Conservation (phyloP, 495 filamentous ascomycete genomes). For the Cairneyella variabilis region DNA sequence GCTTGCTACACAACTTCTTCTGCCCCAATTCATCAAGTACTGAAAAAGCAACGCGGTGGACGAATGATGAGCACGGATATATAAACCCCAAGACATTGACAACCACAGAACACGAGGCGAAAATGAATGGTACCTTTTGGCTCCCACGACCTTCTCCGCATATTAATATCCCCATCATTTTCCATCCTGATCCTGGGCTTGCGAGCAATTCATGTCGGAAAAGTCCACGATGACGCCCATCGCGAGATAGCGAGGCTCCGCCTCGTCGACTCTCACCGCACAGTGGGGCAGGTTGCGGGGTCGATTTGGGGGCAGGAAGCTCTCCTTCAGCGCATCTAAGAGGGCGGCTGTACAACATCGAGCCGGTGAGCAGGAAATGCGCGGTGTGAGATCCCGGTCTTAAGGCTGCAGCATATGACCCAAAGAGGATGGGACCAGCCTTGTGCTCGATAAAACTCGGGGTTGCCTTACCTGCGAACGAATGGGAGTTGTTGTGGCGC, state of each 20-base stretch:
- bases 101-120: no score
- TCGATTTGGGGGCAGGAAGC: background rate
- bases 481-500: background rate
- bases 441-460: background rate
- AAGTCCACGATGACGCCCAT: background rate
- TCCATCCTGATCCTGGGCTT: background rate
- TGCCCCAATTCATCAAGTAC: no score
- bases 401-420: background rate
- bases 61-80: no score
- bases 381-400: background rate
- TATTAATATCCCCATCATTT: background rate
- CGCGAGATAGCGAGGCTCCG: background rate
- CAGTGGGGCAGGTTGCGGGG: background rate
- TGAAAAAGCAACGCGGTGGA: no score
- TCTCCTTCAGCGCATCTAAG: background rate
- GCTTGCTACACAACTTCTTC: no score
- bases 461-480: no score
- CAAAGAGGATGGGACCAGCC: background rate
- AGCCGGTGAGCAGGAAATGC: background rate
- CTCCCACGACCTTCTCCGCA: background rate
- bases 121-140: no score
- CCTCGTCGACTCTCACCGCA: constrained; percentile 1
- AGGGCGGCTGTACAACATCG: background rate
- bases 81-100: no score
- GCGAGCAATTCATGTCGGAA: background rate